phyloP scores from a whole-genome alignment of 2,329 filamentous ascomycete genomes.

The Ophiostoma angusticollis region DNA sequence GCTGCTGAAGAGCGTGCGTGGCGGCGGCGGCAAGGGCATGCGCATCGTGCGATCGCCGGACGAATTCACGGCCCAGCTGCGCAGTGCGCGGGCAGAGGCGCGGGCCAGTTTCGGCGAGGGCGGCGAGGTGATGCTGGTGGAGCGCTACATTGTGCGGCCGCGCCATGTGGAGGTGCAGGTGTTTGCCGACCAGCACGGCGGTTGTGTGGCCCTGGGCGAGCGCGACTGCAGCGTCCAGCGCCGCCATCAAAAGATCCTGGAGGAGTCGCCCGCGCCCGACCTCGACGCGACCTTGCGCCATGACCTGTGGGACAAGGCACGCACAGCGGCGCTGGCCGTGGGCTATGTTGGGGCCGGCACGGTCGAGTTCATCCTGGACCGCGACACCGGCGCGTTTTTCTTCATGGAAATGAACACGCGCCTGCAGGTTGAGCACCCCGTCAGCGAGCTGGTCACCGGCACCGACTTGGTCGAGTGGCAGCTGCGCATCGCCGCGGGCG shows the following conservation, averaged over 20 bases:
- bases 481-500: slow-evolving; percentile 57
- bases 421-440: slow-evolving; percentile 92
- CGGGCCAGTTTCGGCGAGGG: slow-evolving; percentile 69
- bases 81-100: slow-evolving; percentile 63
- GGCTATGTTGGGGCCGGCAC: slow-evolving; percentile 84
- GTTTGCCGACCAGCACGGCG: slow-evolving; percentile 69
- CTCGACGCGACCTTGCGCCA: slow-evolving; percentile 44
- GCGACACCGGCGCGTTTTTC: slow-evolving; percentile 67
- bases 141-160: slow-evolving; percentile 67
- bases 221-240: slow-evolving; percentile 80
- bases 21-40: slow-evolving; percentile 77
- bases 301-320: slow-evolving; percentile 53
- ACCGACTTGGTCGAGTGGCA: slow-evolving; percentile 88
- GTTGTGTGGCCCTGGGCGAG: slow-evolving; percentile 74
- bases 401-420: slow-evolving; percentile 79
- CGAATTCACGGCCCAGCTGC: slow-evolving; percentile 59
- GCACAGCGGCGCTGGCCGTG: slow-evolving; percentile 57
- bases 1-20: slow-evolving; percentile 66
- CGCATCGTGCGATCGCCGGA: slow-evolving; percentile 55
- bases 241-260: slow-evolving; percentile 80
- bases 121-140: slow-evolving; percentile 69
- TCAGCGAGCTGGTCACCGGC: slow-evolving; percentile 60
- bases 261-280: slow-evolving; percentile 72
- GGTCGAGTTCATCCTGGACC: slow-evolving; percentile 82
- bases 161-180: slow-evolving; percentile 85